Evolutionary conservation across 2,329 filamentous ascomycete species (phyloP).

Genomic region (Hypoxylon sp.): DNA sequence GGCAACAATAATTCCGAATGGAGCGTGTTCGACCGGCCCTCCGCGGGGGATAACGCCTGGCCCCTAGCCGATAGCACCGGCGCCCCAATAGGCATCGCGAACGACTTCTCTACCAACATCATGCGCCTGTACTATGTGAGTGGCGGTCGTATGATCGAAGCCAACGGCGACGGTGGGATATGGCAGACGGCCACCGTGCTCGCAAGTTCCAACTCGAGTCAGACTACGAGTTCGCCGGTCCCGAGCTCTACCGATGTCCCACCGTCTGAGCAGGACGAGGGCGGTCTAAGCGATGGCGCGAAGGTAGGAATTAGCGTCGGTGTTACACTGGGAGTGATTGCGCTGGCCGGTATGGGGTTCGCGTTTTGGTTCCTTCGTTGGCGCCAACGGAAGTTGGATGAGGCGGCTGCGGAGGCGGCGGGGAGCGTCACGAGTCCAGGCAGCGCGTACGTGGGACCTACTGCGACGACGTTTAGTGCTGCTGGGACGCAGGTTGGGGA

Average conservation of each 20-base stretch:
- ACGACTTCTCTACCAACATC: conserved; percentile 45
- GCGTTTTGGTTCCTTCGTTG: conserved; percentile 49
- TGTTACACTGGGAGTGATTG: conserved; percentile 53
- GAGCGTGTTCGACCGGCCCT: conserved; percentile 41
- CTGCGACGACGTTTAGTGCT: not conserved
- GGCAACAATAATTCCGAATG: conserved; percentile 49
- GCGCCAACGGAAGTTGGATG: conserved; percentile 43
- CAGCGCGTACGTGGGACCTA: conserved; percentile 6
- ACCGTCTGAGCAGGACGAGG: not conserved
- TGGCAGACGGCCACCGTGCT: conserved; percentile 52
- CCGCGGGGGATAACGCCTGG: conserved; percentile 46
- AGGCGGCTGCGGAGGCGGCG: conserved; percentile 30
- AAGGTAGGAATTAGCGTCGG: conserved; percentile 55
- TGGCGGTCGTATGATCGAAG: conserved; percentile 51
- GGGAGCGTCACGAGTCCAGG: conserved; percentile 12
- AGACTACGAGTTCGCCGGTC: conserved; percentile 13
- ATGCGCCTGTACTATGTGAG: conserved; percentile 55
- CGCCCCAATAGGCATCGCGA: conserved; percentile 51
- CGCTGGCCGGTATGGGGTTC: conserved; percentile 49
- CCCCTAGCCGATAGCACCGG: conserved; percentile 47
- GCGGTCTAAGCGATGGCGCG: conserved; percentile 53
- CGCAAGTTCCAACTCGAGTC: conserved; percentile 46
- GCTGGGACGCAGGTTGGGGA: conserved; percentile 8
- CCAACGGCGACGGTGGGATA: conserved; percentile 47
- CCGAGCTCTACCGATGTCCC: not conserved